phyloP scores from a whole-genome alignment of 495 filamentous ascomycete species.

The Sporormia fimetaria region DNA sequence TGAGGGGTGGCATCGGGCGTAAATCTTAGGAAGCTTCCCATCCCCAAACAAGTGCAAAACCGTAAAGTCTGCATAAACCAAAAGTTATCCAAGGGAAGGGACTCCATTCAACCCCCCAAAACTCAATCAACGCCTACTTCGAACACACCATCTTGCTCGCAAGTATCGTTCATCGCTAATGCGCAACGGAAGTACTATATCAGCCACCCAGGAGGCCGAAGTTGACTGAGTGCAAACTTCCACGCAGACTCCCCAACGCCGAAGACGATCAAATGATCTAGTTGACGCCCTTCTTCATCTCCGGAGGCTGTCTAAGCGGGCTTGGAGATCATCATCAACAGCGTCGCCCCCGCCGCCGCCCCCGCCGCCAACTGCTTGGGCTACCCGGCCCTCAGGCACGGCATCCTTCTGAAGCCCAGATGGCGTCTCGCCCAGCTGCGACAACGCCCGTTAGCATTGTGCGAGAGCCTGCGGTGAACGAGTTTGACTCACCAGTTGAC shows the following conservation, averaged over 20 bases:
- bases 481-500: slow-evolving; percentile 57
- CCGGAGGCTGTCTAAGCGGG: slow-evolving; percentile 35
- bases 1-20: too few species aligned
- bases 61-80: too few species aligned
- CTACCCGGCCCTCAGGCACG: slow-evolving; percentile 33
- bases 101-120: too few species aligned
- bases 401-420: slow-evolving; percentile 33
- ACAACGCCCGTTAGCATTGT: slow-evolving; percentile 14
- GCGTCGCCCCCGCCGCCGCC: too few species aligned
- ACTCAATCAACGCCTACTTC: too few species aligned
- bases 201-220: too few species aligned
- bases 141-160: too few species aligned
- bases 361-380: slow-evolving; percentile 36
- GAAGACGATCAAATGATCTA: neutral
- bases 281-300: slow-evolving; percentile 10
- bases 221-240: neutral
- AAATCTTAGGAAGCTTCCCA: too few species aligned
- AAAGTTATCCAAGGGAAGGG: too few species aligned
- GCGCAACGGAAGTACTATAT: too few species aligned
- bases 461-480: slow-evolving; percentile 7
- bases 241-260: slow-evolving; percentile 4
- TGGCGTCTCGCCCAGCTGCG: slow-evolving; percentile 38
- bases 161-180: too few species aligned
- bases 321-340: slow-evolving; percentile 39
- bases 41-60: too few species aligned